Percentiles rank a stretch among this genome's conserved stretches.
Conservation (phyloP, 352 stramenopile genomes). For the Saprolegnia diclina region DNA sequence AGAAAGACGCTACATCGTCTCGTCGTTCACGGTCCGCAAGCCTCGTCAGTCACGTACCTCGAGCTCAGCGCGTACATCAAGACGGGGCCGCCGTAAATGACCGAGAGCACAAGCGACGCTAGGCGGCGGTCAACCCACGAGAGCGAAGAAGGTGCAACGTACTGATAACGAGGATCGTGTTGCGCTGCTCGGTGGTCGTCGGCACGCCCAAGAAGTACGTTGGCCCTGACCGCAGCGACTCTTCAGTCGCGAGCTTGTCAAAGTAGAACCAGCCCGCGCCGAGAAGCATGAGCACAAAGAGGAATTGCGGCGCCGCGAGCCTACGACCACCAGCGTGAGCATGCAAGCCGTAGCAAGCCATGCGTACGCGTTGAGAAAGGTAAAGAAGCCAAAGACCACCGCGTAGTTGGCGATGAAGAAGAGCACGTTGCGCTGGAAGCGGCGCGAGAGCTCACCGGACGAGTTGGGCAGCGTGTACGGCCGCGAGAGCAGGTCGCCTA, state of each 20-base stretch:
- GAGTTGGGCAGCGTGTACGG: slow-evolving; percentile 20
- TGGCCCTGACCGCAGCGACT: background rate
- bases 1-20: slow-evolving; percentile 5
- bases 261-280: slow-evolving; percentile 18
- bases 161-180: slow-evolving; percentile 19
- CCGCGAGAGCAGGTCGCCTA: slow-evolving; percentile 5
- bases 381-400: slow-evolving; percentile 18
- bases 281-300: slow-evolving; percentile 22
- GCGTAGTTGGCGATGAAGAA: slow-evolving; percentile 25
- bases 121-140: background rate
- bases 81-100: slow-evolving; percentile 19
- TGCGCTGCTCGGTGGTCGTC: slow-evolving; percentile 20
- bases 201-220: slow-evolving; percentile 15
- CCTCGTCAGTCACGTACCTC: background rate
- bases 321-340: background rate
- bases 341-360: background rate
- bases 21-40: background rate
- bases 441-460: slow-evolving; percentile 10
- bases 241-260: slow-evolving; percentile 18
- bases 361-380: slow-evolving; percentile 17
- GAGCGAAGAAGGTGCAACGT: background rate
- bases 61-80: slow-evolving; percentile 14
- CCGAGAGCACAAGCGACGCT: slow-evolving; percentile 14
- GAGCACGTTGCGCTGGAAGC: slow-evolving; percentile 24
- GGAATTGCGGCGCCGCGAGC: slow-evolving; percentile 12